Evolutionary conservation across 2,329 filamentous ascomycete genomes (phyloP).

Genomic region (Aspergillus pseudoviridinutans): DNA sequence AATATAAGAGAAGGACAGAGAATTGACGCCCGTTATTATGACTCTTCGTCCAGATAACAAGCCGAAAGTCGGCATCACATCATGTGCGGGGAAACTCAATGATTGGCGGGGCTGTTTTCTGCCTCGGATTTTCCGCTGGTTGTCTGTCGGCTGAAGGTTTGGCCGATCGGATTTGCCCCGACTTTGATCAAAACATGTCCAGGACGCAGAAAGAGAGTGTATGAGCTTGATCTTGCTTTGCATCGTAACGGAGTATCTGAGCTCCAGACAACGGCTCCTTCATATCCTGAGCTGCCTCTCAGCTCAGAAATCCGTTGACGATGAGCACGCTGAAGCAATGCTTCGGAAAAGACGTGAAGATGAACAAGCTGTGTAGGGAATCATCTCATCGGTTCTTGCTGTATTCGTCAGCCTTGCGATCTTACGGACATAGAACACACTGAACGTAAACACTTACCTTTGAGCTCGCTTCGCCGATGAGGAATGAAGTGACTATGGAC

Average conservation of each 20-base stretch:
- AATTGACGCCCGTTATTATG: background rate
- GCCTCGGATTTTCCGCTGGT: conserved; percentile 7
- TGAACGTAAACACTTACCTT: background rate
- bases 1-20: background rate
- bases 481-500: background rate
- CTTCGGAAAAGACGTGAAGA: background rate
- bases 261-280: background rate
- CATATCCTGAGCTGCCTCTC: too few species aligned
- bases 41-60: conserved; percentile 3
- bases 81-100: conserved; percentile 16
- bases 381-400: background rate
- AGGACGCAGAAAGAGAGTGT: background rate
- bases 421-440: background rate
- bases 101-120: conserved; percentile 5
- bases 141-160: conserved; percentile 15
- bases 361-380: background rate
- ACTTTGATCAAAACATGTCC: background rate
- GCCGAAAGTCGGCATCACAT: conserved; percentile 6
- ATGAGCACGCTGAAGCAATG: background rate
- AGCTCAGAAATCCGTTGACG: background rate
- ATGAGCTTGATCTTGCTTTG: background rate
- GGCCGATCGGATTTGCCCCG: conserved; percentile 17
- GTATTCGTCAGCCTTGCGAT: background rate
- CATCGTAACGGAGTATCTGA: background rate
- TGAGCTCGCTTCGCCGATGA: background rate